Conservation (phyloP, 1,139 yeast genomes). For the Protomyces arabidopsidicola region DNA sequence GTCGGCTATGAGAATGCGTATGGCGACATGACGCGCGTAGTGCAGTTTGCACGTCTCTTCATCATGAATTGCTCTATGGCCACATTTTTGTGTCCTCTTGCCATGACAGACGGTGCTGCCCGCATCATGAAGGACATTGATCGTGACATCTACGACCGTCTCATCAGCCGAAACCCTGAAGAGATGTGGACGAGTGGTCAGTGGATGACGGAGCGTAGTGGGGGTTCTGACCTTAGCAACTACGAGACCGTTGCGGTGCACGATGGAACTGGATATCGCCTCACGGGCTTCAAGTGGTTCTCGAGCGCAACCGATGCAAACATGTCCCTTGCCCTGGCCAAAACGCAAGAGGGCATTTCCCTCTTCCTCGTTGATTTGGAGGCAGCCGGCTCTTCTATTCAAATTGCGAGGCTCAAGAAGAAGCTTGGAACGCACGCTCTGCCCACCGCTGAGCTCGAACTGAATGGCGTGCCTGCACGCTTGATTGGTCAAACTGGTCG, state of each 20-base stretch:
- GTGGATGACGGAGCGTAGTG: slow-evolving; percentile 41
- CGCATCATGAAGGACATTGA: slow-evolving; percentile 36
- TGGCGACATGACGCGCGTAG: slow-evolving; percentile 35
- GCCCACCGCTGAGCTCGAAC: slow-evolving; percentile 40
- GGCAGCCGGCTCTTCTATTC: slow-evolving; percentile 33
- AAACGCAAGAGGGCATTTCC: slow-evolving; percentile 33
- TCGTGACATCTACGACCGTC: slow-evolving; percentile 34
- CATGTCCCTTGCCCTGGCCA: slow-evolving; percentile 37
- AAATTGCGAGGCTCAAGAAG: slow-evolving; percentile 37
- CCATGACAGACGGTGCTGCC: slow-evolving; percentile 42
- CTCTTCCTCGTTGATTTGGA: slow-evolving; percentile 38
- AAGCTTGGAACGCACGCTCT: slow-evolving; percentile 39
- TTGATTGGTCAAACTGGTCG: slow-evolving; percentile 36
- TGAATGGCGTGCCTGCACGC: slow-evolving; percentile 35
- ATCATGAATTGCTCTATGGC: slow-evolving; percentile 39
- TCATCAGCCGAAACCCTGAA: slow-evolving; percentile 34
- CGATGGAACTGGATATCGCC: slow-evolving; percentile 31
- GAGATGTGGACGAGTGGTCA: slow-evolving; percentile 40
- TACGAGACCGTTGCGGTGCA: slow-evolving; percentile 37
- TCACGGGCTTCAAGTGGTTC: slow-evolving; percentile 40
- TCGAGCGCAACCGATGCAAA: slow-evolving; percentile 40
- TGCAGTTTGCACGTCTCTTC: slow-evolving; percentile 36
- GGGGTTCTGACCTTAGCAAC: slow-evolving; percentile 39
- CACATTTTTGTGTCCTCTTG: slow-evolving; percentile 38
- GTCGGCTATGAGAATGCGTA: slow-evolving; percentile 37